phyloP scores from a whole-genome alignment of 2,329 filamentous ascomycete species.

The Sclerotinia minor region DNA sequence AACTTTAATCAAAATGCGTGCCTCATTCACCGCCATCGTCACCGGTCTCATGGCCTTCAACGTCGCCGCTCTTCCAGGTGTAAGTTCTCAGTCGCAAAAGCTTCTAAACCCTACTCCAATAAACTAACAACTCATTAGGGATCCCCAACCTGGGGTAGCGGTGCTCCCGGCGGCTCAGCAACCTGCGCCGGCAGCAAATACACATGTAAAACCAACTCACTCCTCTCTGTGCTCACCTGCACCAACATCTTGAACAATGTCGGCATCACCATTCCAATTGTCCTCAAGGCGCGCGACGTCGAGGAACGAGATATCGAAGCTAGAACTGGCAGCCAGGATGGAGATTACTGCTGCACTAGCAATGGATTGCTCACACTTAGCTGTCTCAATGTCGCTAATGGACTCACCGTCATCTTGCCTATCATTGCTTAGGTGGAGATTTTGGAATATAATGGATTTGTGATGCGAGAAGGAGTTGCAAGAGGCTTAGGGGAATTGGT shows the following conservation, averaged over 20 bases:
- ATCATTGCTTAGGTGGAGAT: not conserved
- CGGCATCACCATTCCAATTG: not conserved
- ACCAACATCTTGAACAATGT: not conserved
- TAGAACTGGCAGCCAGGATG: not conserved
- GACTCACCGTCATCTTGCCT: not conserved
- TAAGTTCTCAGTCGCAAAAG: not conserved
- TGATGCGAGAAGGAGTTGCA: too few species aligned
- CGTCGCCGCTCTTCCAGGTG: not conserved
- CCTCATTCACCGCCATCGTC: constrained; percentile 5
- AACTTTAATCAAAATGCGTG: constrained; percentile 11
- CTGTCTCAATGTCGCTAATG: not conserved
- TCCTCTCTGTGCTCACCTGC: not conserved
- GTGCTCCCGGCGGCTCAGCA: not conserved
- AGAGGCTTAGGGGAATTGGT: not conserved
- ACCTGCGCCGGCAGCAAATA: not conserved
- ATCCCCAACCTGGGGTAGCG: not conserved
- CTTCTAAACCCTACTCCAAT: too few species aligned
- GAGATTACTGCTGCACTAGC: constrained; percentile 5
- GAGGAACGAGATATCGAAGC: not conserved
- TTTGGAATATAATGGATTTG: not conserved
- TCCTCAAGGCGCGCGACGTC: not conserved
- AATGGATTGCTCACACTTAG: not conserved
- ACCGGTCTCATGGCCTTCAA: not conserved
- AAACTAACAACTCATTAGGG: not conserved
- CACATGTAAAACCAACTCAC: not conserved